These are phyloP conservation scores for Saccharomycopsis fodiens DNA, from an alignment of 805 yeast genomes.

Conservation along the genomic window DNA sequence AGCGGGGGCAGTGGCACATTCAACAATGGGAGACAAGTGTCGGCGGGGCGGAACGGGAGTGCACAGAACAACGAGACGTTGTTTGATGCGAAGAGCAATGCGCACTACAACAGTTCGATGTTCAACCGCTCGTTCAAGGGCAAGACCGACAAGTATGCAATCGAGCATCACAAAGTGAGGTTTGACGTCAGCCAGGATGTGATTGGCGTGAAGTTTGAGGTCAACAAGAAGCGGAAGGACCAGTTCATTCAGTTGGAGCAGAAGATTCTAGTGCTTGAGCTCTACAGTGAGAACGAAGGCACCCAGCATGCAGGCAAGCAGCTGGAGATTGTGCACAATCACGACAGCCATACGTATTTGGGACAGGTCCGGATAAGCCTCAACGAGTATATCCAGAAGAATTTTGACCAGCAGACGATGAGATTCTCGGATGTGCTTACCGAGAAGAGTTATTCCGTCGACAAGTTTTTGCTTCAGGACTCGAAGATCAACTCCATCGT, in stretches of 20 bases:
- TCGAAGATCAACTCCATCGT: slow-evolving; percentile 81
- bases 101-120: slow-evolving; percentile 5
- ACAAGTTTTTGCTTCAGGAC: slow-evolving; percentile 63
- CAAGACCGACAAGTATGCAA: slow-evolving; percentile 34
- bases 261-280: slow-evolving; percentile 34
- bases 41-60: background rate
- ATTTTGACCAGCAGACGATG: slow-evolving; percentile 9
- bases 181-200: slow-evolving; percentile 36
- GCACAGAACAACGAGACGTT: background rate
- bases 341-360: slow-evolving; percentile 38
- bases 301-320: slow-evolving; percentile 14
- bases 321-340: slow-evolving; percentile 13
- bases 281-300: slow-evolving; percentile 32
- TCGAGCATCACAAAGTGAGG: slow-evolving; percentile 43
- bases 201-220: slow-evolving; percentile 12
- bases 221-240: slow-evolving; percentile 28
- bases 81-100: background rate
- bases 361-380: slow-evolving; percentile 66
- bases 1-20: background rate
- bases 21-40: background rate
- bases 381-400: slow-evolving; percentile 52
- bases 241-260: slow-evolving; percentile 30
- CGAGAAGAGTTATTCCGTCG: slow-evolving; percentile 26
- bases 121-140: slow-evolving; percentile 24
- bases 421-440: slow-evolving; percentile 1